Evolutionary conservation across 257 asterid genomes (phyloP).

Genomic region (Anisodus tanguticus): DNA sequence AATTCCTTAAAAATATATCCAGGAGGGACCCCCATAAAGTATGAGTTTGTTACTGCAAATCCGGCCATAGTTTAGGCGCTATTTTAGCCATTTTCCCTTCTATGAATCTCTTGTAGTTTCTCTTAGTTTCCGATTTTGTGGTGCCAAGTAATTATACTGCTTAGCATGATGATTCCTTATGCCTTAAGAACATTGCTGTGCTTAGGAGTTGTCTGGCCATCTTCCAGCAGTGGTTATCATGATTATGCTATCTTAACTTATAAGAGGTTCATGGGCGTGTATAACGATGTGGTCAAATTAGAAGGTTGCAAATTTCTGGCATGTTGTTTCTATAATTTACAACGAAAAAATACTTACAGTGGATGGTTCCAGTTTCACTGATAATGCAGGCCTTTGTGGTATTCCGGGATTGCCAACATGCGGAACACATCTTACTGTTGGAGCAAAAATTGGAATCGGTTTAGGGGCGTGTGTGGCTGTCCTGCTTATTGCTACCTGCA

Average conservation of each 20-base stretch:
- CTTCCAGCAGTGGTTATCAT: background rate
- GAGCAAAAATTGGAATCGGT: slow-evolving; percentile 78
- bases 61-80: no score
- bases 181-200: slow-evolving; percentile 4
- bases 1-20: no score
- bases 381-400: slow-evolving; percentile 93
- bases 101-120: background rate
- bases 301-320: background rate
- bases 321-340: slow-evolving; percentile 16
- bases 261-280: background rate
- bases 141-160: slow-evolving; percentile 1
- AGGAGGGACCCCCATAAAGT: no score
- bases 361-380: slow-evolving; percentile 78
- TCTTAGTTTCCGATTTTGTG: background rate
- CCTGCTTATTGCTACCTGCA: slow-evolving; percentile 66
- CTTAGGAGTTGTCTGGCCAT: background rate
- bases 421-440: slow-evolving; percentile 76
- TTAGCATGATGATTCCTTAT: slow-evolving; percentile 11
- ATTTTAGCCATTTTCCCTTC: background rate
- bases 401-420: slow-evolving; percentile 85
- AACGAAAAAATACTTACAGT: slow-evolving; percentile 27
- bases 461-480: slow-evolving; percentile 59
- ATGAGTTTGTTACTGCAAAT: no score
- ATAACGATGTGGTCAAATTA: background rate
- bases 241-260: background rate